These are phyloP conservation scores for Bimuria novae-zelandiae DNA, from an alignment of 2,329 filamentous ascomycete genomes.

Conservation along the genomic window DNA sequence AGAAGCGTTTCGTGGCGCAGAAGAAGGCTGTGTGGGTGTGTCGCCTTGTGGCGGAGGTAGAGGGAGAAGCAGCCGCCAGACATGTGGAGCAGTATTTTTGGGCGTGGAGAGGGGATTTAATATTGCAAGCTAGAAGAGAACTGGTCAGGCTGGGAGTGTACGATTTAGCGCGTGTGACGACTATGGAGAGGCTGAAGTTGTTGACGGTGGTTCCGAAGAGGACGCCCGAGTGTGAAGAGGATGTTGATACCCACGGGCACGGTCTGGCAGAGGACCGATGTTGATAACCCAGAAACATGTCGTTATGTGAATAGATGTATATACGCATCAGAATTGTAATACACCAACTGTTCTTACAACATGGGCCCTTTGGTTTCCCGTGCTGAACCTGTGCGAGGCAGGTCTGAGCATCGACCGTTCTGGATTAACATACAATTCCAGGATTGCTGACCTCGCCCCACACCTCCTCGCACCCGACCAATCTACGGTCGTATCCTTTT, in stretches of 20 bases:
- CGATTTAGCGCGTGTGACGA: conserved; percentile 31
- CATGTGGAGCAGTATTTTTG: conserved; percentile 34
- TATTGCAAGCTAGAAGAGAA: conserved; percentile 26
- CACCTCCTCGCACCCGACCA: too few relatives aligned
- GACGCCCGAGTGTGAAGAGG: neutral
- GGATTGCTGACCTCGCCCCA: too few relatives aligned
- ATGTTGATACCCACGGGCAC: neutral
- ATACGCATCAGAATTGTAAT: too few relatives aligned
- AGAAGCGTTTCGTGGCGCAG: conserved; percentile 35
- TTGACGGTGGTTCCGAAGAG: conserved; percentile 10
- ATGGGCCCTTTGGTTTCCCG: too few relatives aligned
- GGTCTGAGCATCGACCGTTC: too few relatives aligned
- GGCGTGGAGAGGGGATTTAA: conserved; percentile 35
- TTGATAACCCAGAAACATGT: too few relatives aligned
- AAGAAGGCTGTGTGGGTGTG: conserved; percentile 37
- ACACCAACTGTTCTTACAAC: too few relatives aligned
- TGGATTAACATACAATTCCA: too few relatives aligned
- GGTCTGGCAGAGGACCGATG: neutral
- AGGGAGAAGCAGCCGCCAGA: conserved; percentile 34
- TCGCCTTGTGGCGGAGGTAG: conserved; percentile 30
- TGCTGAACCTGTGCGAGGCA: too few relatives aligned
- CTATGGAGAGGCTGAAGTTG: conserved; percentile 36
- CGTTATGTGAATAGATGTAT: too few relatives aligned
- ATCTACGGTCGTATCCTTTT: too few relatives aligned
- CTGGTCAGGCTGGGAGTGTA: conserved; percentile 24